These are phyloP conservation scores for Fusarium sublunatum DNA, from an alignment of 2,329 filamentous ascomycete species.

Conservation along the genomic window DNA sequence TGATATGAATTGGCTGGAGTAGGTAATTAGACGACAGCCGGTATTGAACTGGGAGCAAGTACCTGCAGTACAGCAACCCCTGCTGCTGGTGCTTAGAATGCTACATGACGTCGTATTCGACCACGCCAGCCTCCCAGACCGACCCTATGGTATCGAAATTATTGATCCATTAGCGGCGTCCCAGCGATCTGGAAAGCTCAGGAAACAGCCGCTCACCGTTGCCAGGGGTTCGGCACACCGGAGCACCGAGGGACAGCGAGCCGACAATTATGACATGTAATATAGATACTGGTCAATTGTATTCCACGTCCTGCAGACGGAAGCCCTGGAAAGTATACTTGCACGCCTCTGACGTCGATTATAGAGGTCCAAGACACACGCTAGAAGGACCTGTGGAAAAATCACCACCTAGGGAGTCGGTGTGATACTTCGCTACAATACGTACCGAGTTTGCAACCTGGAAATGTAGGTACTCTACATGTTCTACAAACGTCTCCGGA, in stretches of 20 bases:
- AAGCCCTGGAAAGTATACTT: conserved; percentile 1
- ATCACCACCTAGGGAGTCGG: neutral
- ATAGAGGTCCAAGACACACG: conserved; percentile 11
- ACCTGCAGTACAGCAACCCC: neutral
- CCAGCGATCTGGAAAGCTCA: conserved; percentile 45
- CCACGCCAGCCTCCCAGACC: conserved; percentile 32
- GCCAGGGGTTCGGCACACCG: conserved; percentile 26
- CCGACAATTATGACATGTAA: conserved; percentile 8
- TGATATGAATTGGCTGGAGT: neutral
- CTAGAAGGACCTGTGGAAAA: conserved; percentile 30
- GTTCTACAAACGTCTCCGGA: neutral
- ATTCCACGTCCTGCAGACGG: too few species aligned
- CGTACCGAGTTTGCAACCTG: too few species aligned
- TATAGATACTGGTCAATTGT: neutral
- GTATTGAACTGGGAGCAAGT: too few species aligned
- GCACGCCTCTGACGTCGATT: conserved; percentile 39
- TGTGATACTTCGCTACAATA: neutral
- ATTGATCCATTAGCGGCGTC: conserved; percentile 44
- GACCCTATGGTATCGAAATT: conserved; percentile 1
- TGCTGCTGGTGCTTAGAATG: conserved; percentile 15
- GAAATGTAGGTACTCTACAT: neutral
- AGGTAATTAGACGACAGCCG: too few species aligned
- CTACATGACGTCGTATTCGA: conserved; percentile 28
- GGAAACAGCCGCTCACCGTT: conserved; percentile 34
- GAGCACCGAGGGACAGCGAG: conserved; percentile 12